Conservation (phyloP, 805 yeast species). For the Nadsonia fulvescens region DNA sequence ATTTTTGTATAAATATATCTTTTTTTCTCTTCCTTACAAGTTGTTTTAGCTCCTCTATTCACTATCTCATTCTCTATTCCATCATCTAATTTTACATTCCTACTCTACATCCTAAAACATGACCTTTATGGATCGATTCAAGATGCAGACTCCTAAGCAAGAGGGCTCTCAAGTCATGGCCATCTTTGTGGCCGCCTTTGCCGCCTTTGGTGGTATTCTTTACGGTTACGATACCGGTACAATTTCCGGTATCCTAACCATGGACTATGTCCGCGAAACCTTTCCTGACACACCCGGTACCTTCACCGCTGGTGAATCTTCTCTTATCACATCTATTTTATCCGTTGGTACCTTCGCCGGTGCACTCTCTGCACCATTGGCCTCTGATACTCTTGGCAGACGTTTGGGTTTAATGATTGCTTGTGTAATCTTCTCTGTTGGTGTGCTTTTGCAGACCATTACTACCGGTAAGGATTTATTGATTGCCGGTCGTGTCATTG, state of each 20-base stretch:
- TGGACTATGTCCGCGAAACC: slow-evolving; percentile 42
- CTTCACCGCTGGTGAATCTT: slow-evolving; percentile 45
- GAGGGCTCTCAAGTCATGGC: slow-evolving; percentile 40
- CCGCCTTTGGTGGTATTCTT: slow-evolving; percentile 81
- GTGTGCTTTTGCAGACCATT: slow-evolving; percentile 52
- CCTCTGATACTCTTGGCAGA: slow-evolving; percentile 61
- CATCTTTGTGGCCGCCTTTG: slow-evolving; percentile 54
- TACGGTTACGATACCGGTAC: slow-evolving; percentile 86
- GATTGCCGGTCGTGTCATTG: slow-evolving; percentile 54
- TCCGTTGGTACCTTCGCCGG: slow-evolving; percentile 71
- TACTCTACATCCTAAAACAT: no score
- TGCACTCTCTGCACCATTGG: slow-evolving; percentile 35
- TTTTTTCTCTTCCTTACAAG: no score
- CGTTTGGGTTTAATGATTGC: slow-evolving; percentile 44
- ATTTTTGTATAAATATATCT: no score
- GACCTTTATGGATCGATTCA: no score
- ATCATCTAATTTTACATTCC: no score
- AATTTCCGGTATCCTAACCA: slow-evolving; percentile 61
- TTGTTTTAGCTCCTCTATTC: no score
- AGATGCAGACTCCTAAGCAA: no score
- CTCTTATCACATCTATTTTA: slow-evolving; percentile 60
- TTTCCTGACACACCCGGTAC: slow-evolving; percentile 28
- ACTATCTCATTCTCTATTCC: no score
- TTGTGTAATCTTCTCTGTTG: slow-evolving; percentile 46
- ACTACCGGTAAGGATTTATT: slow-evolving; percentile 31